Conservation (phyloP, 225 moss, liverwort and hornwort species). For the Antitrichia curtipendula region DNA sequence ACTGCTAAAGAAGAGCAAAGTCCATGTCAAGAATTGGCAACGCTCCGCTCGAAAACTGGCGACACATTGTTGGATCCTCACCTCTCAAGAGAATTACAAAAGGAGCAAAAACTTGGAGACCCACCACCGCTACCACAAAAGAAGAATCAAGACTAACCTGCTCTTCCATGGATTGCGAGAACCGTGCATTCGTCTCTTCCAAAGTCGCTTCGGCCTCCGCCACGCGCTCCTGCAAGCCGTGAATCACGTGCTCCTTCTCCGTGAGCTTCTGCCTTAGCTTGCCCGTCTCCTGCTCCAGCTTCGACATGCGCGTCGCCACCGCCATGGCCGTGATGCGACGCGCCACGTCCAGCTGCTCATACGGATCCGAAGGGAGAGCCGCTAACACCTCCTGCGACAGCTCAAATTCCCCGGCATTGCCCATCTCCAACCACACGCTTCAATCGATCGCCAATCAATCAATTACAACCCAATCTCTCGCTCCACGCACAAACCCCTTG, state of each 20-base stretch:
- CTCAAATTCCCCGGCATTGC: conserved; percentile 82
- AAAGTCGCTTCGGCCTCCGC: conserved; percentile 61
- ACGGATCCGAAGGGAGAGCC: conserved; percentile 75
- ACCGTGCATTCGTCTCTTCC: conserved; percentile 55
- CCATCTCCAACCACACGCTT: conserved; percentile 16
- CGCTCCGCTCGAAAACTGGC: not conserved
- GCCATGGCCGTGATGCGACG: conserved; percentile 92
- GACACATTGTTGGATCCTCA: not conserved
- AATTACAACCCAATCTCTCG: not conserved
- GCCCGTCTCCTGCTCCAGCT: conserved; percentile 67
- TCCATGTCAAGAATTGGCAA: not conserved
- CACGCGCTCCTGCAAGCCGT: conserved; percentile 78
- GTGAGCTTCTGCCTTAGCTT: conserved; percentile 85
- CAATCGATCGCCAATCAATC: not conserved
- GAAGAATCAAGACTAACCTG: conserved; percentile 11
- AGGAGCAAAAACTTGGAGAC: not conserved
- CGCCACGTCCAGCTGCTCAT: conserved; percentile 93
- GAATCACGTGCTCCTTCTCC: conserved; percentile 74
- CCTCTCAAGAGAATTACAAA: not conserved
- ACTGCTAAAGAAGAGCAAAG: not conserved
- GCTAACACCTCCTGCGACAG: conserved; percentile 72
- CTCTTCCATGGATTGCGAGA: conserved; percentile 64
- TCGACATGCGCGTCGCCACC: conserved; percentile 70
- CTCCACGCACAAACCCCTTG: not conserved
- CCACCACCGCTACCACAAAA: not conserved